Percentiles rank a stretch among this genome's conserved stretches.
These are phyloP conservation scores for Tagetes patula DNA, from an alignment of 129 eudicot genomes.

Conservation along the genomic window DNA sequence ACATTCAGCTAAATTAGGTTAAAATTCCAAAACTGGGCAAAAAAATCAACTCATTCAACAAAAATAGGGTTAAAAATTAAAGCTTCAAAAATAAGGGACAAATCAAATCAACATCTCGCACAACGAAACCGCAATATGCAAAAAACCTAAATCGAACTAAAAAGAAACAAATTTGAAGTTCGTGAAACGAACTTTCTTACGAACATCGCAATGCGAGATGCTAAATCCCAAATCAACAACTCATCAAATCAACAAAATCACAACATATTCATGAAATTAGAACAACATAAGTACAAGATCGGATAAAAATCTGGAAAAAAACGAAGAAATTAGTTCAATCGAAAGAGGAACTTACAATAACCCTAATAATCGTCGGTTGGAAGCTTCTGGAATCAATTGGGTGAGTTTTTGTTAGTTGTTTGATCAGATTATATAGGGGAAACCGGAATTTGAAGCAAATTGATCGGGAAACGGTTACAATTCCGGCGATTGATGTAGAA, in stretches of 20 bases:
- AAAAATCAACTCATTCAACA: neutral
- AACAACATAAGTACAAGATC: conserved; percentile 5
- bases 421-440: neutral
- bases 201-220: neutral
- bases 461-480: neutral
- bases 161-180: neutral
- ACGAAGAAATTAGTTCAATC: conserved; percentile 21
- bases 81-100: neutral
- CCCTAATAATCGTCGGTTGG: conserved; percentile 24
- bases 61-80: conserved; percentile 24
- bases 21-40: no score
- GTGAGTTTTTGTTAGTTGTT: neutral
- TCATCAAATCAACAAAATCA: conserved; percentile 2
- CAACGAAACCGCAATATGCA: conserved; percentile 10
- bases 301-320: conserved; percentile 9
- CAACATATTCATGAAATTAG: neutral
- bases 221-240: conserved; percentile 13
- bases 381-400: conserved; percentile 13
- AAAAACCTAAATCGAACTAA: conserved; percentile 7
- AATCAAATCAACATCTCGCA: conserved; percentile 24
- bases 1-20: no score
- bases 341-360: conserved; percentile 34
- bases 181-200: neutral
- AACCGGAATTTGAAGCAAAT: neutral
- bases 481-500: neutral